Conservation (phyloP, 2,329 filamentous ascomycete species). For the Macrophomina phaseolina region DNA sequence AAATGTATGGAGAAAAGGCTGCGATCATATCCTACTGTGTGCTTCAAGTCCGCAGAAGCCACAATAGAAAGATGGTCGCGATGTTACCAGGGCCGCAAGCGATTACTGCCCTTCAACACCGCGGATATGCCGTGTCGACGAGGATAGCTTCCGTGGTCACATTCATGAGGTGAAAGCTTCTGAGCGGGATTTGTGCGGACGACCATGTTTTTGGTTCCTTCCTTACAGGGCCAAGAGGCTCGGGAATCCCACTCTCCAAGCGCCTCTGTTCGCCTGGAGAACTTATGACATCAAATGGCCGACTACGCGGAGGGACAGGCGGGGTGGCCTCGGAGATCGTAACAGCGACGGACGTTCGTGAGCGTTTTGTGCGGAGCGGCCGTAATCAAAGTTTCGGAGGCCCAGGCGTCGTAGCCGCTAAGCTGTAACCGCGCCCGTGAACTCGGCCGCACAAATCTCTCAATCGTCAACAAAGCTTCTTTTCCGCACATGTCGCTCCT, state of each 20-base stretch:
- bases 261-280: too few relatives aligned
- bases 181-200: too few relatives aligned
- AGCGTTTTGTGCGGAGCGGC: slow-evolving; percentile 23
- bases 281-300: not conserved
- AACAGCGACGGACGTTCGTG: slow-evolving; percentile 1
- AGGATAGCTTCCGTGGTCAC: too few relatives aligned
- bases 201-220: too few relatives aligned
- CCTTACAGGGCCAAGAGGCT: not conserved
- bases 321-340: not conserved
- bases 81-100: too few relatives aligned
- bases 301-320: not conserved
- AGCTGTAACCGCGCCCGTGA: not conserved
- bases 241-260: not conserved
- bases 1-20: too few relatives aligned
- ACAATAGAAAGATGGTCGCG: too few relatives aligned
- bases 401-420: not conserved
- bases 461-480: not conserved
- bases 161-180: too few relatives aligned
- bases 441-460: slow-evolving; percentile 20
- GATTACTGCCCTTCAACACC: too few relatives aligned
- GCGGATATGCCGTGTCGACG: too few relatives aligned
- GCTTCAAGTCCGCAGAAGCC: too few relatives aligned
- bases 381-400: slow-evolving; percentile 9
- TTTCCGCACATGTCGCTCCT: slow-evolving; percentile 1
- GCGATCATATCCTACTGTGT: too few relatives aligned